Base-by-base conservation (phyloP, 441 rosid genomes). In the Gossypium davidsonii region DNA sequence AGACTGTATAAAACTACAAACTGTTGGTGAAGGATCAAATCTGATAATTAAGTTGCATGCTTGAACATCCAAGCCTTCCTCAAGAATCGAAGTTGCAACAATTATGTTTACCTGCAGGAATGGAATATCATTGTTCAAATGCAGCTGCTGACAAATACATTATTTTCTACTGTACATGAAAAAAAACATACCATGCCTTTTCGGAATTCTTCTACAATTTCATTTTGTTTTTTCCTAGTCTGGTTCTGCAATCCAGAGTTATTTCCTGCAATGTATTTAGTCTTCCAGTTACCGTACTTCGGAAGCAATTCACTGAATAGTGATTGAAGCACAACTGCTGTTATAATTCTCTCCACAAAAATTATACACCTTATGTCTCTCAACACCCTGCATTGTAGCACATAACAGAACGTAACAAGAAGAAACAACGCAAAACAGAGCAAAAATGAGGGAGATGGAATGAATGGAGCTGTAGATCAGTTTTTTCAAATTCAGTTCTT, bases 31-130 rank as follows among this genome's bases (percentile, higher is more conserved):
- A 15, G 97, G 98, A 73, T 93, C 98, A 71, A 96, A 96, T 82
- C 90, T 85, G 49, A 96, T 77, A 49, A 96, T 97, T 71, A 90
- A 76, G 80, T 96, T 93, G 85, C 99, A 93, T 72, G 86, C 86
- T 77, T 88, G 97, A 44, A 93, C 93, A 82, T 96, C 99, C 65
- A 96, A 81, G 58, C 98, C 99, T 77, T 93, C 99, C 83, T 91
- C 99, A 26, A 96, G 89, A 78, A 96, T 90, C 42, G 98, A 93
- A 28, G 99, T 91, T 21, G 98, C 88, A 72, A 91, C 87, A 69
- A 93, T 85, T 76, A 96, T 72, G 80, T 96, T 93, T 26, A 93
- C 97, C 97, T 96, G 79, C 53, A 74, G 76, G 62, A 7, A 64
- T 57, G 66, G 39, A 73, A 77, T 68, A 69, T 68, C 70, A 61